Percentiles rank a stretch among this genome's conserved stretches.
Conservation (phyloP, 345 rosid species). For the Fremontodendron californicum region DNA sequence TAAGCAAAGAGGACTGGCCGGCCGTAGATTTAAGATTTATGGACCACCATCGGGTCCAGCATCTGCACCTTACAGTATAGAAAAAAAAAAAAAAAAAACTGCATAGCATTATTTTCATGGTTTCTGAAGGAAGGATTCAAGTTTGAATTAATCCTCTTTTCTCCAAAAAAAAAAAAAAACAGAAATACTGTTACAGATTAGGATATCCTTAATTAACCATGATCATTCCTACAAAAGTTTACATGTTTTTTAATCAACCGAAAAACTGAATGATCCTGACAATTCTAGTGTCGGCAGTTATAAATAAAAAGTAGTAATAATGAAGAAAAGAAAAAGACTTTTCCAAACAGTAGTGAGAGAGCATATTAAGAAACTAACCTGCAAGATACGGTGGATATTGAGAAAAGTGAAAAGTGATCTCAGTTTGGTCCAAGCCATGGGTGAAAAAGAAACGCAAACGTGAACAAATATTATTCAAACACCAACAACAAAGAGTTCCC, state of each 20-base stretch:
- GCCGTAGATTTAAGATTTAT: not conserved
- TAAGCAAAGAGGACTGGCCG: not conserved
- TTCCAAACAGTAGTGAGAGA: not conserved
- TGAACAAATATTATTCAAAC: not conserved
- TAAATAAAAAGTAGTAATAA: not conserved
- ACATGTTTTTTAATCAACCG: not conserved
- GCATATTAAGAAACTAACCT: not conserved
- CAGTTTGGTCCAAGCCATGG: not conserved
- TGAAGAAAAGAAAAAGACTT: no score
- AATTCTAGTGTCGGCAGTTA: not conserved
- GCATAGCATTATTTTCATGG: not conserved
- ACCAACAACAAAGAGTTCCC: not conserved
- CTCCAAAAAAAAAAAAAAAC: not conserved
- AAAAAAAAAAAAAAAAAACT: not conserved
- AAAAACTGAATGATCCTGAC: not conserved
- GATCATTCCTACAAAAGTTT: not conserved
- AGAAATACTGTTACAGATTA: not conserved
- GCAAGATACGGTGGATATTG: not conserved
- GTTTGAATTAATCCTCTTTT: not conserved
- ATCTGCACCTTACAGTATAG: not conserved
- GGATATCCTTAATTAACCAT: not conserved
- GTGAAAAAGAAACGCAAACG: no score
- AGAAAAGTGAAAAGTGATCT: not conserved
- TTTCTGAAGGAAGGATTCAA: not conserved
- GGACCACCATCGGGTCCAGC: not conserved